phyloP scores from a whole-genome alignment of 2,329 filamentous ascomycete species.

The Ophiosphaerella herpotricha region DNA sequence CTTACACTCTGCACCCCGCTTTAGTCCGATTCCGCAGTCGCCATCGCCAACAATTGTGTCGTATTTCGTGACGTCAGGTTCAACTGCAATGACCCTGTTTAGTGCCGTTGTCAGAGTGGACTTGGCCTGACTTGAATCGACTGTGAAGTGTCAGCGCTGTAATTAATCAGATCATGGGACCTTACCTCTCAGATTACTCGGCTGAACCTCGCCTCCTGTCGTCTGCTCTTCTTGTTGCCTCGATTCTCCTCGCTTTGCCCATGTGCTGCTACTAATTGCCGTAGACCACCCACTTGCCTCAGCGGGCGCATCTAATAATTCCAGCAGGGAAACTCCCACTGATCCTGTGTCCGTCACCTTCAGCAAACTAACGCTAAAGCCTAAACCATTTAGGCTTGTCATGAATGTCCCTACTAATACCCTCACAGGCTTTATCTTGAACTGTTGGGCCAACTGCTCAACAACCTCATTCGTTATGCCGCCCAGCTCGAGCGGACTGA shows the following conservation, averaged over 20 bases:
- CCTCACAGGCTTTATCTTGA: conserved; percentile 64
- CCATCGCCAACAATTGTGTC: conserved; percentile 88
- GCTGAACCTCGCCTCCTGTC: conserved; percentile 51
- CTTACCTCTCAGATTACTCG: conserved; percentile 59
- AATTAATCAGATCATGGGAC: neutral
- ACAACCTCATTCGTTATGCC: conserved; percentile 72
- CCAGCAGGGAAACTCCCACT: conserved; percentile 65
- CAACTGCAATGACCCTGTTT: conserved; percentile 65
- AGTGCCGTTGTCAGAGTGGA: conserved; percentile 61
- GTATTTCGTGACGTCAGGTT: conserved; percentile 68
- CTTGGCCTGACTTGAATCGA: conserved; percentile 58
- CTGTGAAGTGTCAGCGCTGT: conserved; percentile 34
- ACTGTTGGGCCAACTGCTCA: conserved; percentile 62
- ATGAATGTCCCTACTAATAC: conserved; percentile 71
- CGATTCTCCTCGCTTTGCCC: conserved; percentile 56
- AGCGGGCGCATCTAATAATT: conserved; percentile 69
- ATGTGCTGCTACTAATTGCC: conserved; percentile 62
- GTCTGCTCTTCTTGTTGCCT: conserved; percentile 48
- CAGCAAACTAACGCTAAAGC: conserved; percentile 71
- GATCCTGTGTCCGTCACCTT: conserved; percentile 64
- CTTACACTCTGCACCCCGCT: conserved; percentile 76
- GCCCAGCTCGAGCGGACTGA: conserved; percentile 72
- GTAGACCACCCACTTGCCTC: conserved; percentile 71
- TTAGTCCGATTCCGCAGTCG: conserved; percentile 85
- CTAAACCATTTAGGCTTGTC: conserved; percentile 72